phyloP scores from a whole-genome alignment of 129 eudicot genomes.

The Arctium minus region DNA sequence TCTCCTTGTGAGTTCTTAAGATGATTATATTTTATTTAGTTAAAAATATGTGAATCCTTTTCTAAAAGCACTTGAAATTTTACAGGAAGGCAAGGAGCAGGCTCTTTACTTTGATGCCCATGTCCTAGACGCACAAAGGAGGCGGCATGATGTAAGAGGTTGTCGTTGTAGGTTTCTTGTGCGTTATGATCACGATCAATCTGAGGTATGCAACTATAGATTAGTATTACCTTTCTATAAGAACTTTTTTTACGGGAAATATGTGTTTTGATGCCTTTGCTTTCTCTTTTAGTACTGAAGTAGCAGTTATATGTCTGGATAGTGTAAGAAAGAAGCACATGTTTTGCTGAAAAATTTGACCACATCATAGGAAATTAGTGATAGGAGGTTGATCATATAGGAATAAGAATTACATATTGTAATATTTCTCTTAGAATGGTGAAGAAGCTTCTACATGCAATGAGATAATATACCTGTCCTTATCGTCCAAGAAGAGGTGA shows the following conservation, averaged over 20 bases:
- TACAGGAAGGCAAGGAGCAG: conserved; percentile 97
- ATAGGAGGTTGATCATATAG: too few species aligned
- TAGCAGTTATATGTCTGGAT: too few species aligned
- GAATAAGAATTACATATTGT: too few species aligned
- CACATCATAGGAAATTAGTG: too few species aligned
- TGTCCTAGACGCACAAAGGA: conserved; percentile 92
- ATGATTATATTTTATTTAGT: neutral
- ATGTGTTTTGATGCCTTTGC: neutral
- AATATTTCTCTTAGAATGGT: too few species aligned
- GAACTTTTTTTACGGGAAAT: neutral
- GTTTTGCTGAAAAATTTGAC: too few species aligned
- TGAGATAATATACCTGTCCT: too few species aligned
- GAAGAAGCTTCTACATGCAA: too few species aligned
- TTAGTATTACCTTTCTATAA: neutral
- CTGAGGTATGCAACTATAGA: conserved; percentile 59
- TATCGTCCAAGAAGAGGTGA: too few species aligned
- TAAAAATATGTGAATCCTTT: neutral
- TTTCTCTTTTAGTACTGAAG: too few species aligned
- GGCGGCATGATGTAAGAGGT: conserved; percentile 96
- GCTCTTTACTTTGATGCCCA: conserved; percentile 98
- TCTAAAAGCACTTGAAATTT: neutral
- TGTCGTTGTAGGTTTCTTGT: conserved; percentile 96
- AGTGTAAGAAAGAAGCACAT: too few species aligned
- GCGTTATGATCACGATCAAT: conserved; percentile 92
- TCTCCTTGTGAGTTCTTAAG: neutral